A percentile compares a stretch with the other conserved stretches of the same genome.
Evolutionary conservation across 768 basidiomycete genomes (phyloP).

Genomic region (Macrolepiota dolichaula): DNA sequence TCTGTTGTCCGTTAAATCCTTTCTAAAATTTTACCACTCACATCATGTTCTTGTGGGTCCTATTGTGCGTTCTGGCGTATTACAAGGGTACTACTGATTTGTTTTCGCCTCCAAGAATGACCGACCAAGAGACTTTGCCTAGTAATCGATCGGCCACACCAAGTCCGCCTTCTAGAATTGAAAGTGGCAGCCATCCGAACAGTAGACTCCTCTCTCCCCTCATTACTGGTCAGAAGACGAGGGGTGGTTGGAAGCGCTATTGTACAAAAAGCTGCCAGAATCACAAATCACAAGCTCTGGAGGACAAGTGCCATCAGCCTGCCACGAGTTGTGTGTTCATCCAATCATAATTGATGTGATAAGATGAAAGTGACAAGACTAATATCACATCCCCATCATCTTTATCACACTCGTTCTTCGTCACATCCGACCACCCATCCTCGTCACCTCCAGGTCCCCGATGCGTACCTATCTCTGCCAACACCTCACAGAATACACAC

Average conservation of each 20-base stretch:
- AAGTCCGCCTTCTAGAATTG: background rate
- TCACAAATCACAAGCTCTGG: background rate
- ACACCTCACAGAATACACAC: constrained; percentile 7
- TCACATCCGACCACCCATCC: constrained; percentile 1
- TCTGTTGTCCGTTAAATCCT: background rate
- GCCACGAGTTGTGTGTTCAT: background rate
- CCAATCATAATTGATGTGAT: constrained; percentile 5
- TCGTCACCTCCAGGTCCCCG: background rate
- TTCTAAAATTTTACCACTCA: background rate
- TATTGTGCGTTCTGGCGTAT: background rate
- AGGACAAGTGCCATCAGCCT: background rate
- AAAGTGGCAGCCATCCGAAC: background rate
- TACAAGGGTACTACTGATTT: background rate
- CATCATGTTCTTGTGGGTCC: background rate
- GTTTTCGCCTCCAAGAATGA: background rate
- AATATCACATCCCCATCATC: background rate
- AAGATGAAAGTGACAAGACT: background rate
- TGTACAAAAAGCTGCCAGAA: background rate
- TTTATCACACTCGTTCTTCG: background rate
- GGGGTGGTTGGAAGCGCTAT: background rate
- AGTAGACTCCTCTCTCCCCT: background rate
- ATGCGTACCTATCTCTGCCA: background rate
- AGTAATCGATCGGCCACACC: background rate
- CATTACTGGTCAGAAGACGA: background rate
- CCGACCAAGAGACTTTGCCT: background rate